Evolutionary conservation across 306 rosid genomes (phyloP), one percentile per base, ranked within the genome.

Genomic region (Gleditsia sinensis): DNA sequence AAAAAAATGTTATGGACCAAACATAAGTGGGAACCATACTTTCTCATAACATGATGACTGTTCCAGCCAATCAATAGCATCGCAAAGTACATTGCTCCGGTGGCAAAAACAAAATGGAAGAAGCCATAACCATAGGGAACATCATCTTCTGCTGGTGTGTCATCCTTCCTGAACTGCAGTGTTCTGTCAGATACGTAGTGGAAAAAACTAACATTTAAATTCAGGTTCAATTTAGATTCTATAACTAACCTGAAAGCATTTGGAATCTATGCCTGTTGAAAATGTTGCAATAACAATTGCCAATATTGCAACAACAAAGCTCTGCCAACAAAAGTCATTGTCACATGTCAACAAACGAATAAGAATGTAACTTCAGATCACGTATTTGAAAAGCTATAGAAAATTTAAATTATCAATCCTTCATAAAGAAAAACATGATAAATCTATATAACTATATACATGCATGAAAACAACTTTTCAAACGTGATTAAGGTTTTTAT

Each of bases 61-160:
- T 90, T 88, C 99, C 99, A 95, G 75, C 99, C 94, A 51, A 88
- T 81, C 80, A 95, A 81, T 21, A 95, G 86, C 99, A 95, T 95
- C 6, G 98, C 99, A 60, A 95, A 95, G 88, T 95, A 92, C 99
- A 95, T 95, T 42, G 99, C 98, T 63, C 99, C 99, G 0, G 96
- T 90, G 37, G 99, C 97, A 40, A 95, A 95, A 66, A 95, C 99
- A 51, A 95, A 84, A 75, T 95, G 99, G 80, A 95, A 95, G 89
- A 95, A 95, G 21, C 99, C 99, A 75, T 95, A 95, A 71, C 99
- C 99, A 49, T 95, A 95, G 24, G 98, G 99, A 58, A 88, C 93
- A 77, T 87, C 97, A 77, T 92, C 96, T 79, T 86, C 97, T 14
- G 80, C 80, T 25, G 70, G 87, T 0, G 75, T 76, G 53, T 84